Base-by-base conservation (phyloP, 2,329 filamentous ascomycete species). In the Cercospora sp. region DNA sequence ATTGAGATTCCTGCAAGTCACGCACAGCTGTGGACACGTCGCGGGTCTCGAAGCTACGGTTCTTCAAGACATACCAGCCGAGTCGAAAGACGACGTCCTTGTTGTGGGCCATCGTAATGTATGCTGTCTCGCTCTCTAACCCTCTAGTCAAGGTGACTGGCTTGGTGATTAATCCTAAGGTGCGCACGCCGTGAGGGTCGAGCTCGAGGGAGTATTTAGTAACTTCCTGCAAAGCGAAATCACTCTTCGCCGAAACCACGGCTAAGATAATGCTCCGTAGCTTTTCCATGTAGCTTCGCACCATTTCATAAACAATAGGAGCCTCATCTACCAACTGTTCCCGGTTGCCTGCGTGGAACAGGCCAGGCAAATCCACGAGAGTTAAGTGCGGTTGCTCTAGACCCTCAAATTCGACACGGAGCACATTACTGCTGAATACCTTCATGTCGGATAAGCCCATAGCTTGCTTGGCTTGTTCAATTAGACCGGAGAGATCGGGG, bases 161-260 rank as follows among this genome's bases (percentile, higher is more conserved):
- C 63, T 79, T 80, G 1, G 78, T 79, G 33, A 80, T 67, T 3
- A 80, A 72, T 2, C 77, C 77, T 18, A 80, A 57, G 1, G 77
- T 80, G 7, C 78, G 65, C 3, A 59, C 26, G 8, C 75, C 75
- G 1, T 62, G 42, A 2, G 48, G 18, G 64, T 82, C 80, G 16
- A 68, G 65, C 3, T 75, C 67, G 23, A 78, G 77, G 66, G 81
- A 79, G 45, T 79, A 70, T 20, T 79, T 71, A 1, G 84, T 73
- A 42, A 85, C 83, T 26, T 79, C 75, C 63, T 84, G 81, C 0
- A 79, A 83, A 0, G 77, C 77, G 53, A 82, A 75, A 58, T 85
- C 82, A 6, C 80, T 79, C 23, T 77, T 79, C 5, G 80, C 79
- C 0, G 78, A 77, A 1, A 84, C 70, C 0, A 84, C 80, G 0